Conservation (phyloP, 768 basidiomycete species). For the Rhodotorula paludigena region DNA sequence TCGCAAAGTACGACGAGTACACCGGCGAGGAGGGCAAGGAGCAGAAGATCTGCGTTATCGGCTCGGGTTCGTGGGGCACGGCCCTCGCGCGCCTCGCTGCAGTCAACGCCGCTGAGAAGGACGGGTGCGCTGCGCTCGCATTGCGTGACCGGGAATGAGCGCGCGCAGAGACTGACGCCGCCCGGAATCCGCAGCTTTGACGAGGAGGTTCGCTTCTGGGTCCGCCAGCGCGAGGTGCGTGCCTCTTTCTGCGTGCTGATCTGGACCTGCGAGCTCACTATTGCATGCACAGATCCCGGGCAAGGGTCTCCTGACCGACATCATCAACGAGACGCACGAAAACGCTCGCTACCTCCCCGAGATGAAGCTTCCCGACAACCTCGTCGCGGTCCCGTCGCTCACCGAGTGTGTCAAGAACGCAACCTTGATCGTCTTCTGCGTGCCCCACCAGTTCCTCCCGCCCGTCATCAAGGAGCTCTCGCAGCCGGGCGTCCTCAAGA, state of each 20-base stretch:
- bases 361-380: conserved; percentile 47
- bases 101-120: conserved; percentile 32
- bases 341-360: conserved; percentile 51
- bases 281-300: conserved; percentile 26
- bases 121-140: conserved; percentile 3
- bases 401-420: conserved; percentile 49
- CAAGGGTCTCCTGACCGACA: conserved; percentile 46
- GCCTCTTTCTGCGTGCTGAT: not conserved
- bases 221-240: conserved; percentile 38
- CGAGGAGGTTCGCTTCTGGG: conserved; percentile 39
- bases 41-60: conserved; percentile 37
- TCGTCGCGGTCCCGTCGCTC: conserved; percentile 39
- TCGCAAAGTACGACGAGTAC: conserved; percentile 38
- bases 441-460: conserved; percentile 49
- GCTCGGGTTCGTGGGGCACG: conserved; percentile 36
- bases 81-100: conserved; percentile 38
- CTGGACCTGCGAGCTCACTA: too few species aligned
- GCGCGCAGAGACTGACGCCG: not conserved
- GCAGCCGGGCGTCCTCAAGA: conserved; percentile 46
- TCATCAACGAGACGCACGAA: conserved; percentile 51
- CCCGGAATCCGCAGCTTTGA: conserved; percentile 10
- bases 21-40: conserved; percentile 16
- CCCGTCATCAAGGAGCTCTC: conserved; percentile 46
- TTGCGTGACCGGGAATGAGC: not conserved
- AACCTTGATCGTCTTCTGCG: conserved; percentile 51